phyloP scores from a whole-genome alignment of 805 yeast species.

The Millerozyma miso region DNA sequence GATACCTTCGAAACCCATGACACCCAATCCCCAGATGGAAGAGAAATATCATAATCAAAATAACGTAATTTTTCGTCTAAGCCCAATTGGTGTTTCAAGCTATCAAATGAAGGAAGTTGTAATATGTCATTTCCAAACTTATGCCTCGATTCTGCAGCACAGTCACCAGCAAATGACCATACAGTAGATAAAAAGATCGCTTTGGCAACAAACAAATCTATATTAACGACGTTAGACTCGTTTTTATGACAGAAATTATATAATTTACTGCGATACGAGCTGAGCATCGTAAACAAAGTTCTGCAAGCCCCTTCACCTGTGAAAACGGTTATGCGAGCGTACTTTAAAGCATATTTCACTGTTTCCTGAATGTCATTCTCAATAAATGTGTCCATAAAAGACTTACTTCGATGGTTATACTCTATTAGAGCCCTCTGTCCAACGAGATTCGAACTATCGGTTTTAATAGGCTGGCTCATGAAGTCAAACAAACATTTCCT shows the following conservation, averaged over 20 bases:
- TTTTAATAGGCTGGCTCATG: conserved; percentile 5
- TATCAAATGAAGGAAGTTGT: conserved; percentile 12
- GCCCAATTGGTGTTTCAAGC: conserved; percentile 1
- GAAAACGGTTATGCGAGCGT: conserved; percentile 52
- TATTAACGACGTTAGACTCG: conserved; percentile 15
- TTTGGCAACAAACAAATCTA: conserved; percentile 27
- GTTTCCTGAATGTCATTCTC: conserved; percentile 7
- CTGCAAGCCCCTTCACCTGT: conserved; percentile 30
- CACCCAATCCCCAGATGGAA: conserved; percentile 46
- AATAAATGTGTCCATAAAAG: not conserved
- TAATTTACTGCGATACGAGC: conserved; percentile 26
- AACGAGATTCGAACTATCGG: conserved; percentile 3
- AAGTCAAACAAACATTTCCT: conserved; percentile 15
- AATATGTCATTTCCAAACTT: conserved; percentile 29
- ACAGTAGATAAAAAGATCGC: conserved; percentile 35
- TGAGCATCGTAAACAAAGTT: conserved; percentile 39
- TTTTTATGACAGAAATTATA: conserved; percentile 7
- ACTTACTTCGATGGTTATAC: conserved; percentile 3
- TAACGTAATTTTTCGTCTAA: conserved; percentile 19
- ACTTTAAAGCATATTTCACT: conserved; percentile 18
- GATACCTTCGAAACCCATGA: conserved; percentile 40
- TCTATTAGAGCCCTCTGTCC: conserved; percentile 11
- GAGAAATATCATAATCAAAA: conserved; percentile 38
- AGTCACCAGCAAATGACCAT: conserved; percentile 70
- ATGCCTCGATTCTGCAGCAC: conserved; percentile 33